A percentile compares a stretch with the other conserved stretches of the same genome.
These are phyloP conservation scores for Globisporangium lucens DNA, from an alignment of 352 stramenopile species.

Conservation along the genomic window DNA sequence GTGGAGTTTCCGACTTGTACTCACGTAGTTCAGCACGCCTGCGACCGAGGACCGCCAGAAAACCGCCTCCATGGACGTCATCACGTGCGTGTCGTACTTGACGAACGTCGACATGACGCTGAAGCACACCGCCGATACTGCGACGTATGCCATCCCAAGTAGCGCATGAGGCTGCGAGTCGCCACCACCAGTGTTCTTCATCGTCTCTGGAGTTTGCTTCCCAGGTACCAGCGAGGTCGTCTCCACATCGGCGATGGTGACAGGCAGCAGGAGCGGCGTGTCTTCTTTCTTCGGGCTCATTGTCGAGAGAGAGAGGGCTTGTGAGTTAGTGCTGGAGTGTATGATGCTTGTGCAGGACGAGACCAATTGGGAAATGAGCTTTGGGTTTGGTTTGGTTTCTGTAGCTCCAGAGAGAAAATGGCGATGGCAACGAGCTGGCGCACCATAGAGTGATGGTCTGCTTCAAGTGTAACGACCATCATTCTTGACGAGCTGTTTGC, in stretches of 20 bases:
- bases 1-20: constrained; percentile 5
- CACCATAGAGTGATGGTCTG: background rate
- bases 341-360: background rate
- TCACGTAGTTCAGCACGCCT: constrained; percentile 61
- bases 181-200: background rate
- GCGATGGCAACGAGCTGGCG: background rate
- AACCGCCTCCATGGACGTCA: constrained; percentile 78
- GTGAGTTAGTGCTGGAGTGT: background rate
- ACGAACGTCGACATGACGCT: constrained; percentile 79
- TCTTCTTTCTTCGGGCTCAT: constrained; percentile 7
- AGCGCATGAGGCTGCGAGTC: constrained; percentile 42
- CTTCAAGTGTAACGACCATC: background rate
- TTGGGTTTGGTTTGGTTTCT: background rate
- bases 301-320: background rate
- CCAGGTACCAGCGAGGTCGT: constrained; percentile 20
- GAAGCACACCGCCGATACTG: constrained; percentile 74
- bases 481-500: constrained; percentile 1
- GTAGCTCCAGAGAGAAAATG: background rate
- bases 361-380: background rate
- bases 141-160: constrained; percentile 61
- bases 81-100: constrained; percentile 74
- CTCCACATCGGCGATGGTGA: constrained; percentile 16
- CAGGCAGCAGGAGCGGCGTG: constrained; percentile 29
- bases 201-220: background rate
- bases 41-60: constrained; percentile 71